These are phyloP conservation scores for Beauveria pseudobassiana DNA, from an alignment of 2,329 filamentous ascomycete species.

Conservation along the genomic window DNA sequence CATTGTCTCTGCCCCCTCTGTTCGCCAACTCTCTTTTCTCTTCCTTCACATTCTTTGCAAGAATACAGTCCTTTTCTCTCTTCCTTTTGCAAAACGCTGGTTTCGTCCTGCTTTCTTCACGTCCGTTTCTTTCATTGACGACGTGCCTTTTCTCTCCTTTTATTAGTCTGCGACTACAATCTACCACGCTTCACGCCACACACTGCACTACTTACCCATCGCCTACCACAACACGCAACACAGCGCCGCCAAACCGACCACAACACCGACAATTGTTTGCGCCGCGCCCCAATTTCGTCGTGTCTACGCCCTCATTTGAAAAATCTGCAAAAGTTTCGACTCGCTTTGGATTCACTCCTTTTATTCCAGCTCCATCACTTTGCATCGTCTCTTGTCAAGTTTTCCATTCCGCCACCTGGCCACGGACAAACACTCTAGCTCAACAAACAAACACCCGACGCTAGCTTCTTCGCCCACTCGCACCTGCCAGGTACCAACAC, in stretches of 20 bases:
- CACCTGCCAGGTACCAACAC: conserved; percentile 8
- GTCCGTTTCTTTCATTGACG: conserved; percentile 7
- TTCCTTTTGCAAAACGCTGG: conserved; percentile 8
- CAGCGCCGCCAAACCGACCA: conserved; percentile 1
- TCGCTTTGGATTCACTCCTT: not conserved
- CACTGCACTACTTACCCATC: not conserved
- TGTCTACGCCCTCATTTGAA: not conserved
- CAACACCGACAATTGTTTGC: not conserved
- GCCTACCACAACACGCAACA: not conserved
- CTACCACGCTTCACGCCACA: not conserved
- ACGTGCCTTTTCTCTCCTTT: conserved; percentile 5
- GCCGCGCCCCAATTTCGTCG: not conserved
- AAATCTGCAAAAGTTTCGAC: not conserved
- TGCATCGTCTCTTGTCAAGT: not conserved
- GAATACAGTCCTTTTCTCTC: not conserved
- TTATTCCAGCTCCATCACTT: not conserved
- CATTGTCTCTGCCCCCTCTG: not conserved
- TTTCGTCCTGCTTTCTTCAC: conserved; percentile 3
- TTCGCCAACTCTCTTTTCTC: not conserved
- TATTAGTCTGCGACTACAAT: conserved; percentile 10
- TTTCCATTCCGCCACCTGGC: not conserved
- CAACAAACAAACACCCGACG: not conserved
- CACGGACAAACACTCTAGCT: not conserved
- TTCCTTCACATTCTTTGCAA: conserved; percentile 10
- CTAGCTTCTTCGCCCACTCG: not conserved